A percentile compares a stretch with the other conserved stretches of the same genome.
phyloP scores from a whole-genome alignment of 768 basidiomycete genomes.

The Auriscalpium orientale region DNA sequence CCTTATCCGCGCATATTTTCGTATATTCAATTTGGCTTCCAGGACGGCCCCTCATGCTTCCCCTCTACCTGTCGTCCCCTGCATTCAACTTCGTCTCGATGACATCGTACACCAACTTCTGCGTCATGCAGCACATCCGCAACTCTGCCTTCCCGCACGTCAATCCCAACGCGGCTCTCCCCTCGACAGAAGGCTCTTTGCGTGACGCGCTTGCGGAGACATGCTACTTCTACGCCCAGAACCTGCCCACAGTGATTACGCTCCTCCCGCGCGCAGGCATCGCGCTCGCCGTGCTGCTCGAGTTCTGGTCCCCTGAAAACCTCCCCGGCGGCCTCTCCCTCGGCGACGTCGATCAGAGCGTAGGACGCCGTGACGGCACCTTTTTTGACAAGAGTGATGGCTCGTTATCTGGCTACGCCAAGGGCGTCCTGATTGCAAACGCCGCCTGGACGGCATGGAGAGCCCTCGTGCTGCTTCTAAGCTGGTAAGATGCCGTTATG shows the following conservation, averaged over 20 bases:
- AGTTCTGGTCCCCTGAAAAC: constrained; percentile 40
- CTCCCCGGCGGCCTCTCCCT: constrained; percentile 39
- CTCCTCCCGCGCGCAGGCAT: constrained; percentile 80
- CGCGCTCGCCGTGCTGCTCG: constrained; percentile 61
- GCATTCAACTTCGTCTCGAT: constrained; percentile 70
- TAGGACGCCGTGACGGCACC: constrained; percentile 54
- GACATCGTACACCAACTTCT: constrained; percentile 76
- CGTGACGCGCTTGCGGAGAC: constrained; percentile 72
- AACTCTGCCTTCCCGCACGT: constrained; percentile 53
- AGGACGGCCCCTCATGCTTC: constrained; percentile 81
- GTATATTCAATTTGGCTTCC: neutral
- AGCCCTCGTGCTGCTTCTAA: constrained; percentile 53
- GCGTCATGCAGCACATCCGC: constrained; percentile 77
- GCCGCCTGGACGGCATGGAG: constrained; percentile 79
- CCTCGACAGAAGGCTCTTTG: constrained; percentile 17
- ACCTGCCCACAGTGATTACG: constrained; percentile 72
- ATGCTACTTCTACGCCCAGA: constrained; percentile 79
- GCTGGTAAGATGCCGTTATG: constrained; percentile 45
- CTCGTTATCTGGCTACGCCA: constrained; percentile 64
- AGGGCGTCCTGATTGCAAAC: constrained; percentile 74
- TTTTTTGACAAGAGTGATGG: constrained; percentile 65
- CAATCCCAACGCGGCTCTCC: constrained; percentile 28
- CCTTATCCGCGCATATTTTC: constrained; percentile 1
- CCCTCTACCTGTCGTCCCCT: constrained; percentile 76
- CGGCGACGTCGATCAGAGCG: constrained; percentile 34